Evolutionary conservation across 2,329 filamentous ascomycete genomes (phyloP).

Genomic region (Aspergillus aculeatinus): DNA sequence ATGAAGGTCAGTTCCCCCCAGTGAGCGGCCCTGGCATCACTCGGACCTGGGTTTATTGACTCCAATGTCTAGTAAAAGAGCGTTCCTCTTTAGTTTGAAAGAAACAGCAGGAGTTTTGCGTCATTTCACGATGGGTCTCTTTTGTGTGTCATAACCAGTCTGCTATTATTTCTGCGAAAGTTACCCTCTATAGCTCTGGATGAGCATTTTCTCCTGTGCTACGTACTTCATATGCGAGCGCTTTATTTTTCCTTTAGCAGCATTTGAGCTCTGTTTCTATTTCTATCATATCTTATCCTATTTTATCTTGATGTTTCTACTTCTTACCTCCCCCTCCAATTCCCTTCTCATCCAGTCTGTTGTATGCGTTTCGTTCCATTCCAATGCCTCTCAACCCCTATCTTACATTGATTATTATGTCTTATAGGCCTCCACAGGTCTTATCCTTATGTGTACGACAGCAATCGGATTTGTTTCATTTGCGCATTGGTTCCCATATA

Average conservation of each 20-base stretch:
- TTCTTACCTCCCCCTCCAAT: conserved; percentile 13
- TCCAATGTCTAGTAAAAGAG: conserved; percentile 32
- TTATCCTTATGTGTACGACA: conserved; percentile 38
- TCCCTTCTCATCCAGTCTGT: conserved; percentile 13
- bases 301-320: conserved; percentile 14
- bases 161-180: conserved; percentile 37
- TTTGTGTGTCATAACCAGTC: conserved; percentile 41
- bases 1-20: conserved; percentile 58
- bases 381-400: conserved; percentile 5
- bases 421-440: conserved; percentile 25
- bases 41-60: conserved; percentile 20
- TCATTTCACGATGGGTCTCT: conserved; percentile 44
- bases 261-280: conserved; percentile 33
- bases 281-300: conserved; percentile 17
- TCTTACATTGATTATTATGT: conserved; percentile 18
- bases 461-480: conserved; percentile 38
- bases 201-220: conserved; percentile 44
- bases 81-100: conserved; percentile 41
- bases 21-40: background rate
- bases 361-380: conserved; percentile 10
- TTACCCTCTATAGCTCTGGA: conserved; percentile 45
- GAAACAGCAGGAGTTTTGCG: conserved; percentile 46
- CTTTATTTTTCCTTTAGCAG: conserved; percentile 36
- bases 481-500: conserved; percentile 34
- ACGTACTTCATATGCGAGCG: conserved; percentile 44